Conservation (phyloP, 106 monocot species). For the Gastrodia elata region DNA sequence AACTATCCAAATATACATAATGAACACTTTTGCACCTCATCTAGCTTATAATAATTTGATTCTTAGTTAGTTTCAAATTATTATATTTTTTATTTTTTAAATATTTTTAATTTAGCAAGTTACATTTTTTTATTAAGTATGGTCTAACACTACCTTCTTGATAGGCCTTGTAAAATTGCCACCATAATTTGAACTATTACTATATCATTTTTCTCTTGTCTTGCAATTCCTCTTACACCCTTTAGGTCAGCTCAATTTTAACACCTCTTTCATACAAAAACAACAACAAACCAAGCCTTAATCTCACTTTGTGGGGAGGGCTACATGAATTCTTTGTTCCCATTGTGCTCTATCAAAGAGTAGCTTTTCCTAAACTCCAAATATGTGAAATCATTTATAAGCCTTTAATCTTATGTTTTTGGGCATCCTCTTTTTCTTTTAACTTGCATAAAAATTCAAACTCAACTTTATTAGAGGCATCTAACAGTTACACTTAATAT, state of each 20-base stretch:
- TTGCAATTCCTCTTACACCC: neutral
- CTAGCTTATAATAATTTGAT: neutral
- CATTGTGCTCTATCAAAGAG: too few relatives aligned
- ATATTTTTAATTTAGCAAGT: neutral
- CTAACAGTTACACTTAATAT: too few relatives aligned
- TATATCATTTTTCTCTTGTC: neutral
- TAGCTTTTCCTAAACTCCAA: too few relatives aligned
- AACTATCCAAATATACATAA: neutral
- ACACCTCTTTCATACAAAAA: neutral
- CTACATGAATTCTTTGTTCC: too few relatives aligned
- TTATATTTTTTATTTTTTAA: neutral
- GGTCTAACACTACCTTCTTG: neutral
- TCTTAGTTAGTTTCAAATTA: too few relatives aligned
- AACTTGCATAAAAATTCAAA: too few relatives aligned
- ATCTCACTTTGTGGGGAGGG: too few relatives aligned
- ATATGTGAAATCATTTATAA: too few relatives aligned
- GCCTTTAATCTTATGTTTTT: too few relatives aligned
- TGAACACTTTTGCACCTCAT: neutral
- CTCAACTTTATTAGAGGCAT: too few relatives aligned
- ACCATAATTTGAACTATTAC: neutral
- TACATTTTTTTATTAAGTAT: neutral
- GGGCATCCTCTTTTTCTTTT: too few relatives aligned
- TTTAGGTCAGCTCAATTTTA: neutral
- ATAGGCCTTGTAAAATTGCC: neutral
- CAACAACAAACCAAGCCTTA: too few relatives aligned